Conservation (phyloP, 208 protist genomes). For the Acanthamoeba royreba region DNA sequence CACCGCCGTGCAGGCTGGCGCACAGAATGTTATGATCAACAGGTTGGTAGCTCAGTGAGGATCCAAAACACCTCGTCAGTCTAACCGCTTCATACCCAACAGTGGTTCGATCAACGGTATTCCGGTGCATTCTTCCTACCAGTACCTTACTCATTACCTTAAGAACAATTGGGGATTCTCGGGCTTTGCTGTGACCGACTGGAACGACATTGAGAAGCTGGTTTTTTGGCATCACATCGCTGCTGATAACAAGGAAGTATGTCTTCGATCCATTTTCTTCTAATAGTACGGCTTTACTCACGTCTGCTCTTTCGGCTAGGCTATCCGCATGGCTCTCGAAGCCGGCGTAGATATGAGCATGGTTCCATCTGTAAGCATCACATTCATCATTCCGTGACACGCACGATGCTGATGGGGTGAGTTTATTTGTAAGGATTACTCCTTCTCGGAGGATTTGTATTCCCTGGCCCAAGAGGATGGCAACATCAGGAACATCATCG, state of each 20-base stretch:
- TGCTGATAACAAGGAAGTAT: conserved; percentile 8
- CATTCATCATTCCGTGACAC: too few relatives aligned
- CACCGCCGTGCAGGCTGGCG: conserved; percentile 32
- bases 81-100: background rate
- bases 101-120: conserved; percentile 61
- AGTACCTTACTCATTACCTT: conserved; percentile 55
- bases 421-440: background rate
- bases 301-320: background rate
- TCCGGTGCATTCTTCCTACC: conserved; percentile 51
- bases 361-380: conserved; percentile 52
- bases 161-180: conserved; percentile 49
- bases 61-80: too few relatives aligned
- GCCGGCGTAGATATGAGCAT: conserved; percentile 68
- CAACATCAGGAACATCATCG: background rate
- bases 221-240: conserved; percentile 54
- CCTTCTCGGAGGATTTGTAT: conserved; percentile 15
- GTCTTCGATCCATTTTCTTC: background rate
- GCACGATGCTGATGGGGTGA: background rate
- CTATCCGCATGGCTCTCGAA: conserved; percentile 52
- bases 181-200: conserved; percentile 66
- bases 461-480: background rate
- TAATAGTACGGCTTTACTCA: background rate
- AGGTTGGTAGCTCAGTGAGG: too few relatives aligned
- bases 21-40: conserved; percentile 36
- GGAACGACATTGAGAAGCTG: conserved; percentile 60